A percentile compares a stretch with the other conserved stretches of the same genome.
These are phyloP conservation scores for Wickerhamomyces chaumierensis DNA, from an alignment of 805 yeast genomes.

Conservation along the genomic window DNA sequence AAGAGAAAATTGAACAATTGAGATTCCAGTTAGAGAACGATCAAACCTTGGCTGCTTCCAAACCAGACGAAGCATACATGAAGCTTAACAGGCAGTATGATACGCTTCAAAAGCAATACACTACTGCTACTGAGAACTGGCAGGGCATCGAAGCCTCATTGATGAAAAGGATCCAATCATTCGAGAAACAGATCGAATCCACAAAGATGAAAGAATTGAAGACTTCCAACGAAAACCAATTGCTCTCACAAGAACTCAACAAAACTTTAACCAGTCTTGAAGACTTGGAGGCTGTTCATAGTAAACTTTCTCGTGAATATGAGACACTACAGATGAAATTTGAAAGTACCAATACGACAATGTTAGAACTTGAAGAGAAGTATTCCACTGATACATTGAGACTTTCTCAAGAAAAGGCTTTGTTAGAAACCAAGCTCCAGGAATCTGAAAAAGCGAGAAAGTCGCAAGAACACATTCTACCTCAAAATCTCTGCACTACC, in stretches of 20 bases:
- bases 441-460: slow-evolving; percentile 10
- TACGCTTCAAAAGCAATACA: slow-evolving; percentile 56
- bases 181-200: slow-evolving; percentile 34
- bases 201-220: slow-evolving; percentile 19
- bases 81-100: slow-evolving; percentile 38
- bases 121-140: slow-evolving; percentile 75
- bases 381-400: slow-evolving; percentile 11
- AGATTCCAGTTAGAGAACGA: slow-evolving; percentile 49
- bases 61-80: slow-evolving; percentile 28
- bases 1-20: slow-evolving; percentile 56
- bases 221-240: slow-evolving; percentile 15
- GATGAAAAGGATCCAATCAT: slow-evolving; percentile 30
- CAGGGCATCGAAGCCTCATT: slow-evolving; percentile 64
- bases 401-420: slow-evolving; percentile 8
- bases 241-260: slow-evolving; percentile 21
- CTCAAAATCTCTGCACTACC: slow-evolving; percentile 7
- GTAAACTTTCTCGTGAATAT: slow-evolving; percentile 18
- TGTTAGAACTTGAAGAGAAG: slow-evolving; percentile 16
- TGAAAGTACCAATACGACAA: slow-evolving; percentile 15
- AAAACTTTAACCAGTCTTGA: slow-evolving; percentile 16
- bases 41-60: slow-evolving; percentile 16
- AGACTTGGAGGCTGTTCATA: slow-evolving; percentile 9
- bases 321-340: slow-evolving; percentile 8
- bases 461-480: slow-evolving; percentile 7
- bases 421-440: slow-evolving; percentile 12